Evolutionary conservation across 352 stramenopile species (phyloP).

Genomic region (Globisporangium recalcitrans): DNA sequence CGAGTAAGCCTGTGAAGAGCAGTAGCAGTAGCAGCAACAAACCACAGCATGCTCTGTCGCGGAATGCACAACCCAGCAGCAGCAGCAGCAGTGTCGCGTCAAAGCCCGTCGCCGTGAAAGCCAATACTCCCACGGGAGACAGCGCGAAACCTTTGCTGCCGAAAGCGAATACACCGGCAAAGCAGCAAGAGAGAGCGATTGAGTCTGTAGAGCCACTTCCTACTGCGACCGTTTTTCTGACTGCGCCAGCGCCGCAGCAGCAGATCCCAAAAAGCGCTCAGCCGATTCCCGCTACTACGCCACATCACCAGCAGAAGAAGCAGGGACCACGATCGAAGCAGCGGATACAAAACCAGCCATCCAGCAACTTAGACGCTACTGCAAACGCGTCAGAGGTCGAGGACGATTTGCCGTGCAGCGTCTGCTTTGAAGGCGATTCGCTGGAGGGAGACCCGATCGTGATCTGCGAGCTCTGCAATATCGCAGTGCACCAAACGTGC

Average conservation of each 20-base stretch:
- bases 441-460: constrained; percentile 70
- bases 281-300: not conserved
- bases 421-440: constrained; percentile 65
- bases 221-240: not conserved
- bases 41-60: not conserved
- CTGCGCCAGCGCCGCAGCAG: not conserved
- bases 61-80: not conserved
- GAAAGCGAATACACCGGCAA: not conserved
- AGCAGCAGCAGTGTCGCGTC: constrained; percentile 2
- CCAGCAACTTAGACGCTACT: not conserved
- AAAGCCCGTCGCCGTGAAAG: not conserved
- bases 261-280: not conserved
- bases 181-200: not conserved
- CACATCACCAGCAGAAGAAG: not conserved
- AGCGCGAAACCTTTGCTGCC: not conserved
- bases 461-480: constrained; percentile 69
- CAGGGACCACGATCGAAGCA: not conserved
- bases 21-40: constrained; percentile 13
- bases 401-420: constrained; percentile 53
- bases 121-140: not conserved
- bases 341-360: not conserved
- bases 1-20: not conserved
- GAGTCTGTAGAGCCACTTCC: not conserved
- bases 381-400: constrained; percentile 17
- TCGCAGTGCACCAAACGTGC: constrained; percentile 76